Evolutionary conservation across 768 basidiomycete genomes (phyloP).

Genomic region (Leccinum sublutescens): DNA sequence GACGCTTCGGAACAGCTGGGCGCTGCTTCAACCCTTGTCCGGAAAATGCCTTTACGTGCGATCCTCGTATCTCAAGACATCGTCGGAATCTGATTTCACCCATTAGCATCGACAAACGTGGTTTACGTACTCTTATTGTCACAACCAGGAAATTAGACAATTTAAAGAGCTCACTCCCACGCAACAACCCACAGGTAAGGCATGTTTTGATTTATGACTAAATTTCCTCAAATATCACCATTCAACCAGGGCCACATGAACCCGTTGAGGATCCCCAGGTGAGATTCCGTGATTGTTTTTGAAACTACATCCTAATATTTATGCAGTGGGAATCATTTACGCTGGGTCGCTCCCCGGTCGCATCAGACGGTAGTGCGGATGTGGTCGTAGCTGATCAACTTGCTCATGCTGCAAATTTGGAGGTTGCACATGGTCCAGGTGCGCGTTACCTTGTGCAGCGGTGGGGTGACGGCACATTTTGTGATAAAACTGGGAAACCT

Average conservation of each 20-base stretch:
- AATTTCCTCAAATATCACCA: slow-evolving; percentile 22
- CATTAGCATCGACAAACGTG: slow-evolving; percentile 80
- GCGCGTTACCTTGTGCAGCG: slow-evolving; percentile 91
- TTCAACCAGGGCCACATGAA: slow-evolving; percentile 58
- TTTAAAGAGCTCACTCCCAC: slow-evolving; percentile 80
- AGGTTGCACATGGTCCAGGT: slow-evolving; percentile 73
- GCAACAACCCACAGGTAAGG: slow-evolving; percentile 65
- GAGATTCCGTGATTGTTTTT: slow-evolving; percentile 35
- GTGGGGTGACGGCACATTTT: slow-evolving; percentile 88
- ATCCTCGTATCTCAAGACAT: slow-evolving; percentile 31
- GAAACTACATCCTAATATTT: slow-evolving; percentile 21
- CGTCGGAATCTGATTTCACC: slow-evolving; percentile 32
- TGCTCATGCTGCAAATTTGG: slow-evolving; percentile 65
- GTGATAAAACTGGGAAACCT: slow-evolving; percentile 86
- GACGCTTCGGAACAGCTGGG: slow-evolving; percentile 77
- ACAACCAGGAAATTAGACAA: slow-evolving; percentile 92
- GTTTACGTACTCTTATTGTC: slow-evolving; percentile 98
- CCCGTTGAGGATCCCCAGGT: slow-evolving; percentile 87
- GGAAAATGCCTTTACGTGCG: slow-evolving; percentile 86
- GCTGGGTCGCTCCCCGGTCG: slow-evolving; percentile 65
- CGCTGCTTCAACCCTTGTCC: slow-evolving; percentile 72
- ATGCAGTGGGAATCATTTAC: slow-evolving; percentile 77
- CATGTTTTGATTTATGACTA: slow-evolving; percentile 18
- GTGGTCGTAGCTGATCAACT: slow-evolving; percentile 64
- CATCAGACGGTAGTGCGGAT: slow-evolving; percentile 59